Evolutionary conservation across 176 grass and related monocot genomes (phyloP), one percentile per base, ranked within the genome.

Genomic region (Puccinellia tenuiflora): DNA sequence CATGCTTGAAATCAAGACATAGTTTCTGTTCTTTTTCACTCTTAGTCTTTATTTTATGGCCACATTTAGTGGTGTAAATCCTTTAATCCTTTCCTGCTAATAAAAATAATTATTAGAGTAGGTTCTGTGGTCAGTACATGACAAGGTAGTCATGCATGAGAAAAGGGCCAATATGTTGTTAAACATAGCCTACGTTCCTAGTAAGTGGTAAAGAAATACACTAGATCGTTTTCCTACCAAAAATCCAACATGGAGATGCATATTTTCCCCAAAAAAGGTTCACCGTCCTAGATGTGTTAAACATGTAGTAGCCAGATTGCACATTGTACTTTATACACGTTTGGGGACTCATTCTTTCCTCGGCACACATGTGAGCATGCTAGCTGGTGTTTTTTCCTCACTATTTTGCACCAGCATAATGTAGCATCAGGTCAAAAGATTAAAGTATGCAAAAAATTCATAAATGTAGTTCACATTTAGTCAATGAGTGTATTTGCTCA

Each of bases 401-500:
- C 65, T 66, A 52, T 88, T 65, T 18, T 18, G 1, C n/a, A 34
- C 42, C 15, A 24, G 18, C 26, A 40, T 68, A 28, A 35, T 53
- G 28, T 22, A 81, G 35, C 63, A 81, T 68, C 63, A 37, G 43
- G 25, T 70, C 33, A 55, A 81, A 68, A 68, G 43, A 53, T 68
- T 15, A 37, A 70, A 70, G n/a, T 52, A 46, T 39, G 31, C 26
- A 69, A 51, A 51, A 21, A 29, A 34, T 72, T 31, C 66, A 45
- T 70, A 67, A 30, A 39, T 71, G 43, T 20, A 64, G 5, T 38
- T 39, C 24, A 59, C 13, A 13, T 50, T 65, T 24, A 6, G 21
- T 80, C 54, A 55, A 59, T 74, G 16, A 40, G 42, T 80, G 12
- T 73, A 34, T 73, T 82, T 47, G 6, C 53, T 73, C 12, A 82